Conservation (phyloP, 495 filamentous ascomycete species). For the Penicillium goetzii region DNA sequence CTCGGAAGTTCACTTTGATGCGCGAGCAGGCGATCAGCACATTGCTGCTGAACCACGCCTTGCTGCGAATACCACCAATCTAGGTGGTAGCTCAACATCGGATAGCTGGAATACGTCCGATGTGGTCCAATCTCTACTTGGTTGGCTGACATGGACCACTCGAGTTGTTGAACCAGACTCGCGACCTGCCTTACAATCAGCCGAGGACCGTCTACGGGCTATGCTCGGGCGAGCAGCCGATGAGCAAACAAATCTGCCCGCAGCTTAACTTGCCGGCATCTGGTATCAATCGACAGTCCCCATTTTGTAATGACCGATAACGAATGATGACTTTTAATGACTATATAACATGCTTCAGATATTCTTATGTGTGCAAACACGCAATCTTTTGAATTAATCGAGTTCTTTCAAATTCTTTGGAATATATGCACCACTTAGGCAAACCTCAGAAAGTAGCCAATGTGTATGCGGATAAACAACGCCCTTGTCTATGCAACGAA, state of each 20-base stretch:
- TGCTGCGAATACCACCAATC: neutral
- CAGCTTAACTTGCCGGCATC: neutral
- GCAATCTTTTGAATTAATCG: neutral
- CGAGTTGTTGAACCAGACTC: constrained; percentile 26
- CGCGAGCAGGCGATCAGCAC: constrained; percentile 32
- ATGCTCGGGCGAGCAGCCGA: constrained; percentile 37
- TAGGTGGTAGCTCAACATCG: neutral
- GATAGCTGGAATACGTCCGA: constrained; percentile 17
- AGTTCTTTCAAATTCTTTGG: neutral
- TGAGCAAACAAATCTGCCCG: neutral
- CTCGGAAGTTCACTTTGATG: constrained; percentile 47
- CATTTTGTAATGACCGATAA: constrained; percentile 17
- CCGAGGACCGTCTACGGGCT: constrained; percentile 44
- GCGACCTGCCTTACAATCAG: constrained; percentile 33
- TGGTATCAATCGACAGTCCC: neutral
- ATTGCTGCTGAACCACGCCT: neutral
- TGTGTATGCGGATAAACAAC: constrained; percentile 10
- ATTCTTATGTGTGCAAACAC: constrained; percentile 9
- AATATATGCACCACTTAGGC: neutral
- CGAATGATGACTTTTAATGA: constrained; percentile 20
- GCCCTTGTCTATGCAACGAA: constrained; percentile 12
- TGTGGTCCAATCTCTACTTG: constrained; percentile 40
- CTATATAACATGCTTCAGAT: constrained; percentile 13
- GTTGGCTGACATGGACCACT: constrained; percentile 41
- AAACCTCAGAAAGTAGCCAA: neutral